Base-by-base conservation (phyloP, 2,329 filamentous ascomycete species). In the Xylaria sp. region DNA sequence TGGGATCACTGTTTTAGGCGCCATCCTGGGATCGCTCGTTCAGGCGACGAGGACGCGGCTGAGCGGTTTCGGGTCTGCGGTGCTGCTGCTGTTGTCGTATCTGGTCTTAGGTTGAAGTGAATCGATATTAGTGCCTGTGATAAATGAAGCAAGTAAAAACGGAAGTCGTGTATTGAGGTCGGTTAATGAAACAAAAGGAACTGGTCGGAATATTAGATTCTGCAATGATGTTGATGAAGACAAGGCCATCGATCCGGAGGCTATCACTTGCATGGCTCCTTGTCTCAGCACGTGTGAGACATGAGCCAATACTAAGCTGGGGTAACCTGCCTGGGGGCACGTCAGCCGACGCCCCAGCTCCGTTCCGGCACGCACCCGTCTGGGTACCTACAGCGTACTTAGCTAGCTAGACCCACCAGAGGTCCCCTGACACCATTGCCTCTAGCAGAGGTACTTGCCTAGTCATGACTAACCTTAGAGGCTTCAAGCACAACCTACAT, bases 1-100 rank as follows among this genome's bases (percentile, higher is more conserved):
- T 46, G 94, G 94, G 69, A 98, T 88, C 65, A 94, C 79, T 46
- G 88, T 88, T 80, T 88, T 89, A 74, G 88, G 86, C 74, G 91
- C 87, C 92, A 97, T 97, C 63, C 57, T 73, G 71, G 34, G n/a
- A 34, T 25, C 28, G 18, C 4, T 41, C 34, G 32, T 12, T n/a
- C 8, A 15, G n/a, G 48, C 25, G 56, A 57, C 64, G 51, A 39
- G 37, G 18, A 60, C 46, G 59, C 23, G 20, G 60, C 41, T 61
- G 56, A 63, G 54, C 28, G 20, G 20, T 32, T 37, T 60, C 37
- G 41, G 56, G 25, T 25, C n/a, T 18, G 20, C 41, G 39, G 3
- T 32, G 44, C 20, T 37, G 18, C 28, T 18, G 32, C 34, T 23
- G 8, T n/a, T 10, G 41, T 10, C 37, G n/a, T 20, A 18, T 7